phyloP scores from a whole-genome alignment of 805 yeast species.

The Nakazawaea peltata region DNA sequence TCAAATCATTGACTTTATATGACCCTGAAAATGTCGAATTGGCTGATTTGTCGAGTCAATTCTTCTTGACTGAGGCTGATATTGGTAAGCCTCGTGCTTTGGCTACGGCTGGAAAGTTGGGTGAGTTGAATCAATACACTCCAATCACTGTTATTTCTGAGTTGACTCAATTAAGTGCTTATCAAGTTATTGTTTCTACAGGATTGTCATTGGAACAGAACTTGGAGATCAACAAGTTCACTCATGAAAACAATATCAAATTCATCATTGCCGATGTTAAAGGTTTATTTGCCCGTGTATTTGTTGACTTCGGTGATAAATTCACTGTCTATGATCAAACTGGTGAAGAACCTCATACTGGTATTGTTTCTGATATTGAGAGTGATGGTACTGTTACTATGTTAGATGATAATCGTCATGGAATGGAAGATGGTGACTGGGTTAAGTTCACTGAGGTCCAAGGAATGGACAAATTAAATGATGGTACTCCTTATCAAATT shows the following conservation, averaged over 20 bases:
- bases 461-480: constrained; percentile 70
- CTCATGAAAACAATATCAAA: constrained; percentile 68
- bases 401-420: constrained; percentile 88
- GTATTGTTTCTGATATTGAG: constrained; percentile 87
- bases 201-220: constrained; percentile 67
- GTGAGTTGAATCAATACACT: constrained; percentile 85
- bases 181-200: constrained; percentile 82
- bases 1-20: constrained; percentile 77
- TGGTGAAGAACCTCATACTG: constrained; percentile 88
- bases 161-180: constrained; percentile 46
- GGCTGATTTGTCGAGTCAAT: constrained; percentile 81
- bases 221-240: constrained; percentile 61
- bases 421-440: constrained; percentile 84
- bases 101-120: constrained; percentile 57
- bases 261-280: constrained; percentile 76
- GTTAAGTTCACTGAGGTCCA: constrained; percentile 82
- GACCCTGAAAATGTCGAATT: constrained; percentile 68
- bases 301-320: constrained; percentile 82
- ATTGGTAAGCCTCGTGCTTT: constrained; percentile 73
- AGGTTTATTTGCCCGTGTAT: constrained; percentile 83
- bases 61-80: constrained; percentile 65
- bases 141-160: constrained; percentile 65
- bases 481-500: constrained; percentile 65
- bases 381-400: constrained; percentile 86
- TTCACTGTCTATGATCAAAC: constrained; percentile 78